Conservation (phyloP, 2,329 filamentous ascomycete genomes). For the Colletotrichum eleusines region DNA sequence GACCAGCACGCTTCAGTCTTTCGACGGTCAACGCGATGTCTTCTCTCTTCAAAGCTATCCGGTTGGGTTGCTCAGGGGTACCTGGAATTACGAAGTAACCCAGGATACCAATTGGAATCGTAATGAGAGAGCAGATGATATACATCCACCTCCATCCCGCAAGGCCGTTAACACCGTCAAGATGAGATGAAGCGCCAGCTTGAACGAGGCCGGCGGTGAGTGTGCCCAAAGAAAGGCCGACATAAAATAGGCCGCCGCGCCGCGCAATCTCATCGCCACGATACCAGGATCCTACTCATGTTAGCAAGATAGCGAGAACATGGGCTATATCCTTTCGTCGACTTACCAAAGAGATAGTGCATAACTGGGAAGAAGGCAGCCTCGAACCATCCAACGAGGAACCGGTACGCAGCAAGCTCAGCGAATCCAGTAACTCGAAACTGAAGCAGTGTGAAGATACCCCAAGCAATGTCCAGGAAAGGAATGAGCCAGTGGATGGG, state of each 20-base stretch:
- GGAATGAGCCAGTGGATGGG: constrained; percentile 46
- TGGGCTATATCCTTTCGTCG: no score
- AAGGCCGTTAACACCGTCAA: constrained; percentile 56
- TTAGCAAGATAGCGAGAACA: constrained; percentile 50
- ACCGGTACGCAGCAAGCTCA: constrained; percentile 46
- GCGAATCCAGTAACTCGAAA: constrained; percentile 43
- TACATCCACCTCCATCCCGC: constrained; percentile 62
- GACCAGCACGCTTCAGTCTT: constrained; percentile 55
- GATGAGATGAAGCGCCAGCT: constrained; percentile 57
- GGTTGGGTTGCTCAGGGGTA: constrained; percentile 48
- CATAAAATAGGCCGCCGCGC: constrained; percentile 59
- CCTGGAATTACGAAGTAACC: constrained; percentile 55
- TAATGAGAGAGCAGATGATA: constrained; percentile 58
- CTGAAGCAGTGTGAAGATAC: constrained; percentile 65
- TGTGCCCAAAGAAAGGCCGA: constrained; percentile 56
- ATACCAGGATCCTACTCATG: constrained; percentile 61
- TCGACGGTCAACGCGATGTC: constrained; percentile 46
- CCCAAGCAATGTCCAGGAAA: constrained; percentile 63
- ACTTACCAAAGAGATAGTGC: constrained; percentile 55
- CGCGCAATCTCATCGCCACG: constrained; percentile 56
- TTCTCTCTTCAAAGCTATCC: constrained; percentile 46
- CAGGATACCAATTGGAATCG: constrained; percentile 55
- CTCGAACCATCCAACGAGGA: constrained; percentile 52
- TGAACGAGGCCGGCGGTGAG: constrained; percentile 60
- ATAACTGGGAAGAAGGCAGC: constrained; percentile 50